phyloP scores from a whole-genome alignment of 1,284 basidiomycete genomes.

The Microbotryum saponariae region DNA sequence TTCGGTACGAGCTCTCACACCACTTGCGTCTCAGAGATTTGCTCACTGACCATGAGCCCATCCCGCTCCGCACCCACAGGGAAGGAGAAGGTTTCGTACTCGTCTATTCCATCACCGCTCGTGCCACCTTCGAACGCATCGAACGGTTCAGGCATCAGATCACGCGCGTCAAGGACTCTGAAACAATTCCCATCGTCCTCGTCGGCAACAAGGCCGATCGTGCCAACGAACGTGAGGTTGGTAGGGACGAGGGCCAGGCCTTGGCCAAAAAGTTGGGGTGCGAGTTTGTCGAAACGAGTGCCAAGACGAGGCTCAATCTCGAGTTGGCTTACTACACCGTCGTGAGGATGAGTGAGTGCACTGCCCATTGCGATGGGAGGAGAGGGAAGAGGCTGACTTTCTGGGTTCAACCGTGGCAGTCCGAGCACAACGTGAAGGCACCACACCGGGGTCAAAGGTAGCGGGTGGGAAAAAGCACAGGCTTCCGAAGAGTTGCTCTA shows the following conservation, averaged over 20 bases:
- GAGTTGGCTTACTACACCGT: constrained; percentile 42
- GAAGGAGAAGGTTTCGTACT: constrained; percentile 44
- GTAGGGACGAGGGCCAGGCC: constrained; percentile 39
- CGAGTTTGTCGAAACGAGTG: constrained; percentile 42
- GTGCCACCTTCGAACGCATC: constrained; percentile 43
- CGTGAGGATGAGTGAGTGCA: constrained; percentile 31
- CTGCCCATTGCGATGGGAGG: neutral
- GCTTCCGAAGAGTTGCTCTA: too few species aligned
- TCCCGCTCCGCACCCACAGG: constrained; percentile 14
- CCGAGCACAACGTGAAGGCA: neutral
- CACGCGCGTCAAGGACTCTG: constrained; percentile 40
- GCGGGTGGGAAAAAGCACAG: too few species aligned
- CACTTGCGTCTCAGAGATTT: neutral
- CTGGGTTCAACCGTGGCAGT: neutral
- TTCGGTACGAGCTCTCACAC: constrained; percentile 29
- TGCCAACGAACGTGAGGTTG: constrained; percentile 41
- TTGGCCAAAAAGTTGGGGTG: constrained; percentile 40
- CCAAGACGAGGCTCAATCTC: constrained; percentile 43
- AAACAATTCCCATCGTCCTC: constrained; percentile 41
- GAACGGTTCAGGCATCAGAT: constrained; percentile 42
- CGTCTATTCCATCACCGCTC: constrained; percentile 42
- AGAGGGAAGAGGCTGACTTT: neutral
- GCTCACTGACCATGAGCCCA: neutral
- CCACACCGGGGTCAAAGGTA: neutral
- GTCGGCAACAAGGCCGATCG: constrained; percentile 44